phyloP scores from a whole-genome alignment of 108 stramenopile genomes.

The Heterococcus sp. region DNA sequence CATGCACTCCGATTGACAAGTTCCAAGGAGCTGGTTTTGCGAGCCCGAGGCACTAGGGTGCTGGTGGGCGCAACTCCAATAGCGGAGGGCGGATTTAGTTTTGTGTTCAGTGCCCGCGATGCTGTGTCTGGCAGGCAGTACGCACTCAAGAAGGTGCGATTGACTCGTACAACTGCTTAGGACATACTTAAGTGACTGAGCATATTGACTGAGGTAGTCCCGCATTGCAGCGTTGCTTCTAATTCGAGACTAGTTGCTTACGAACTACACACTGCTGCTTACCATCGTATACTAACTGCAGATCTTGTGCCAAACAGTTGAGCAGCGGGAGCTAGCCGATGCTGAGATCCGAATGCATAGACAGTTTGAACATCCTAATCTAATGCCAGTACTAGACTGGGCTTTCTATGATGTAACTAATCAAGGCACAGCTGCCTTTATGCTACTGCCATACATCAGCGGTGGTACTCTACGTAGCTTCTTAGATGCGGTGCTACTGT shows the following conservation, averaged over 20 bases:
- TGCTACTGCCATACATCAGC: conserved; percentile 35
- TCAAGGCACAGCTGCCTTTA: conserved; percentile 21
- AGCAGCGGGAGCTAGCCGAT: conserved; percentile 39
- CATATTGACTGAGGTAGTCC: no score
- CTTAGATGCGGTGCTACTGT: no score
- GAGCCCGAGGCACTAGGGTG: neutral
- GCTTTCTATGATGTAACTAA: conserved; percentile 2
- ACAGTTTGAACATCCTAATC: conserved; percentile 39
- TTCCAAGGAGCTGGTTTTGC: neutral
- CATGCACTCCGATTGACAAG: neutral
- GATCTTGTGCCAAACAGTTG: conserved; percentile 14
- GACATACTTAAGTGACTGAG: no score
- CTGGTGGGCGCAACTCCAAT: neutral
- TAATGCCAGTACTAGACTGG: conserved; percentile 43
- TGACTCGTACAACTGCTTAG: no score
- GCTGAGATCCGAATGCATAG: conserved; percentile 32
- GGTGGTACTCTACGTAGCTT: conserved; percentile 26
- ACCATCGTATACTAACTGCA: no score
- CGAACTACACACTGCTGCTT: no score
- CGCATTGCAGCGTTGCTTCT: no score
- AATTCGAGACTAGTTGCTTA: no score
- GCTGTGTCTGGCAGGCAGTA: conserved; percentile 21
- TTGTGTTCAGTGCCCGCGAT: conserved; percentile 31
- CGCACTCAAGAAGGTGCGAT: conserved; percentile 49
- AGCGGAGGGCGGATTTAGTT: conserved; percentile 46